Evolutionary conservation across 1,284 basidiomycete species (phyloP), one percentile per base, ranked within the genome.

Genomic region (Puccinia horiana): DNA sequence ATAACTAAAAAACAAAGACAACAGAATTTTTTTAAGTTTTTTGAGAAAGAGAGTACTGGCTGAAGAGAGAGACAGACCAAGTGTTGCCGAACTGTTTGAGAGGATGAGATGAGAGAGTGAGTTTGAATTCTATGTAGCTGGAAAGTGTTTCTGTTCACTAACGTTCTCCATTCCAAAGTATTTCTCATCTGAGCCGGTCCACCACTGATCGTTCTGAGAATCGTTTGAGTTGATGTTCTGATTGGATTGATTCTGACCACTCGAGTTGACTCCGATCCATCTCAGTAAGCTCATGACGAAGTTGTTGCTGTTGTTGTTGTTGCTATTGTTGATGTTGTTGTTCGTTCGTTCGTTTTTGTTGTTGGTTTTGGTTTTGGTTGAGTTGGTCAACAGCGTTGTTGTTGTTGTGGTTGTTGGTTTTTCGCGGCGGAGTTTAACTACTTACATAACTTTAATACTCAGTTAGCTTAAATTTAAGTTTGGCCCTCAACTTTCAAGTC

Each of bases 131-230:
- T 93, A 84, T n/a, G 80, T 47, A 72, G 67, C 73, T 42, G 61
- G 67, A 67, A 37, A 44, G 58, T 16, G 3, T 12, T 12, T 63
- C 11, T 37, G 14, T 35, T 4, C 8, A 90, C 93, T 86, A 87
- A 95, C 94, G 88, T 97, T 97, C 90, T 96, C 95, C 76, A 96
- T 89, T 29, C 95, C 95, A 89, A 95, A 96, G 75, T 88, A 86
- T 1, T 87, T 83, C 78, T 89, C 88, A 23, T 86, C 85, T 14
- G 84, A 84, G n/a, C 61, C 40, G 26, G 42, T 29, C 76, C 81
- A 76, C 77, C 77, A 73, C 49, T 67, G 47, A 26, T 69, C 42
- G 42, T 83, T 61, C 37, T 44, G 73, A 1, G 70, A 37, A 32
- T 78, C 49, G n/a, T 52, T 65, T 37, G 44, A 37, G 54, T 32